Conservation (phyloP, 2,329 filamentous ascomycete genomes). For the Akanthomyces dipterigenus region DNA sequence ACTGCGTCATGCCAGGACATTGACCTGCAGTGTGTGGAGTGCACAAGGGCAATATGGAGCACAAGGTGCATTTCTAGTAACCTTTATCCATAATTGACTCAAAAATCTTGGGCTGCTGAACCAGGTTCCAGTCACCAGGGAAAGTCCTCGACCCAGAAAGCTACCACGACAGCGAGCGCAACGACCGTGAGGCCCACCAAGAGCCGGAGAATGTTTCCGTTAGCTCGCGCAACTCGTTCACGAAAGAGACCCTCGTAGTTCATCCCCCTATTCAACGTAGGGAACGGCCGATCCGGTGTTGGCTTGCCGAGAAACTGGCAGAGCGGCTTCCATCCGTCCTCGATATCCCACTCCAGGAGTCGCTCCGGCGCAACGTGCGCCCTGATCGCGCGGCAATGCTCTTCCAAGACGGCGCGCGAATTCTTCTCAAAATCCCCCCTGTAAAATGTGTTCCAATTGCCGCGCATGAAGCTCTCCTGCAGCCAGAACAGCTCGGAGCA, state of each 20-base stretch:
- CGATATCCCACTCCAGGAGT: slow-evolving; percentile 30
- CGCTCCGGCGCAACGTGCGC: slow-evolving; percentile 18
- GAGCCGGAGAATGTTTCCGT: background rate
- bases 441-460: background rate
- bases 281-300: slow-evolving; percentile 27
- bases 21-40: too few species aligned
- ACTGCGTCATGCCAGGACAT: too few species aligned
- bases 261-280: slow-evolving; percentile 10
- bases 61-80: too few species aligned
- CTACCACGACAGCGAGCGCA: background rate
- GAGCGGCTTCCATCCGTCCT: slow-evolving; percentile 35
- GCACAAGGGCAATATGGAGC: too few species aligned
- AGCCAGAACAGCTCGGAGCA: slow-evolving; percentile 26
- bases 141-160: background rate
- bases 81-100: too few species aligned
- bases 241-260: background rate
- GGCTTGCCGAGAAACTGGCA: slow-evolving; percentile 32
- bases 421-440: background rate
- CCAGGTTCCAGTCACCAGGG: background rate
- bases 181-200: background rate
- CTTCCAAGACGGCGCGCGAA: background rate
- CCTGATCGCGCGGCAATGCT: background rate
- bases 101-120: too few species aligned
- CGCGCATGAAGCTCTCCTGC: background rate
- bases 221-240: background rate